Conservation (phyloP, 805 yeast genomes). For the Vanderwaltozyma yarrowii region DNA sequence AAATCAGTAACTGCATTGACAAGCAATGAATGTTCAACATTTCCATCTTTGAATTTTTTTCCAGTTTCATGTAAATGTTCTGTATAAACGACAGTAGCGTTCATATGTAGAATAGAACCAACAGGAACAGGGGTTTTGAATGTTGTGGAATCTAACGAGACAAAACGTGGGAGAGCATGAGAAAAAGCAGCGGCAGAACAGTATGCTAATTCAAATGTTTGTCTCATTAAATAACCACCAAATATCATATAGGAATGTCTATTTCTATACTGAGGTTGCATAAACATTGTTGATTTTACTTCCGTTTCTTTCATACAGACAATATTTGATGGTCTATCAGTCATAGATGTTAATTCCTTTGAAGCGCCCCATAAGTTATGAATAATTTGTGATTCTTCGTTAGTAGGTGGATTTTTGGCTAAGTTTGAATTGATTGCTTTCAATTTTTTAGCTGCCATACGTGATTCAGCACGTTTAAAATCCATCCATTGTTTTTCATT, state of each 20-base stretch:
- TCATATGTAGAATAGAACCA: slow-evolving; percentile 77
- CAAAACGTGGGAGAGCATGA: slow-evolving; percentile 76
- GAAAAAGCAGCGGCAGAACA: slow-evolving; percentile 88
- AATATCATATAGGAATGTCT: slow-evolving; percentile 90
- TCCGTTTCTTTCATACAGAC: slow-evolving; percentile 63
- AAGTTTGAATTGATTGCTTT: slow-evolving; percentile 57
- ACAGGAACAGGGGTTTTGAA: slow-evolving; percentile 94
- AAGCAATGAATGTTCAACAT: no score
- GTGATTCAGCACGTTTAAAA: slow-evolving; percentile 80
- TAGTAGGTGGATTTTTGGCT: slow-evolving; percentile 61
- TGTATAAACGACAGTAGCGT: slow-evolving; percentile 77
- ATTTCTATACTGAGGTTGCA: slow-evolving; percentile 96
- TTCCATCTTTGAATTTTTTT: slow-evolving; percentile 8
- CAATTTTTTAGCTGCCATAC: slow-evolving; percentile 75
- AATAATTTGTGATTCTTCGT: slow-evolving; percentile 60
- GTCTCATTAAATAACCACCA: slow-evolving; percentile 89
- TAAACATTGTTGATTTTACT: slow-evolving; percentile 67
- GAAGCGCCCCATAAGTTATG: slow-evolving; percentile 65
- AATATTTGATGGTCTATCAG: slow-evolving; percentile 38
- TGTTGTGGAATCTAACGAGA: slow-evolving; percentile 81
- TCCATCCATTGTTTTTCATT: slow-evolving; percentile 72
- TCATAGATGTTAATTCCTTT: slow-evolving; percentile 28
- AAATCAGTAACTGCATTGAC: slow-evolving; percentile 11
- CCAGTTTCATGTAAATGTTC: slow-evolving; percentile 52
- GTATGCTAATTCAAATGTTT: slow-evolving; percentile 87